Percentiles rank a stretch among this genome's conserved stretches.
Conservation (phyloP, 1,284 basidiomycete genomes). For the Takashimella koratensis region DNA sequence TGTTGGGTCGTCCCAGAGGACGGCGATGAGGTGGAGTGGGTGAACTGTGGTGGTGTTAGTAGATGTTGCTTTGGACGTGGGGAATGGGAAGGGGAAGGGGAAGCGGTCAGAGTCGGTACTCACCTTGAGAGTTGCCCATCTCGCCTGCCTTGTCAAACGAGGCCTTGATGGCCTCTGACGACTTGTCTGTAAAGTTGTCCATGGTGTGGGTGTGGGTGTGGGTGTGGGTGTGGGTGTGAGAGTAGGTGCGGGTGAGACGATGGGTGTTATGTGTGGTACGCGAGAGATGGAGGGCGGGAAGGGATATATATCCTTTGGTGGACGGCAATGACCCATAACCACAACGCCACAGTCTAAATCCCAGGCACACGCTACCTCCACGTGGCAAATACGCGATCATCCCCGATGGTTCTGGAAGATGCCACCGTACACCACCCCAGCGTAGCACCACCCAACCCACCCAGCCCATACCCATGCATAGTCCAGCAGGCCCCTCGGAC, state of each 20-base stretch:
- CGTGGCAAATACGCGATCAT: neutral
- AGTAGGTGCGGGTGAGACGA: neutral
- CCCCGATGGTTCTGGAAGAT: too few relatives aligned
- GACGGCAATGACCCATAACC: too few relatives aligned
- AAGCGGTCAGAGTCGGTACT: constrained; percentile 15
- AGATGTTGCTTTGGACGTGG: too few relatives aligned
- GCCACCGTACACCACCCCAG: too few relatives aligned
- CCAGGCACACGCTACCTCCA: neutral
- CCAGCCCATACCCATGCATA: too few relatives aligned
- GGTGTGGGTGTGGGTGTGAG: neutral
- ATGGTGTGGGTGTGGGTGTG: constrained; percentile 21
- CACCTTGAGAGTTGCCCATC: constrained; percentile 43
- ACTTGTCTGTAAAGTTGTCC: constrained; percentile 51
- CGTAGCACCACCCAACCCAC: too few relatives aligned
- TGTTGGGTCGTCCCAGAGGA: constrained; percentile 42
- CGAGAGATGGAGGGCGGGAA: neutral
- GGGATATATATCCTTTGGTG: too few relatives aligned
- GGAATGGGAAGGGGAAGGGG: neutral
- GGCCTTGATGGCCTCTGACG: constrained; percentile 53
- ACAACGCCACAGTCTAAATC: neutral
- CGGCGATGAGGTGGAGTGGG: constrained; percentile 47
- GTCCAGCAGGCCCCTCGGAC: too few relatives aligned
- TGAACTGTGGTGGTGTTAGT: constrained; percentile 36
- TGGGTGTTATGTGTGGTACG: neutral
- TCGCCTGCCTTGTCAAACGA: constrained; percentile 52